A percentile compares a stretch with the other conserved stretches of the same genome.
Conservation (phyloP, 2,329 filamentous ascomycete genomes). For the Monosporascus sp. region DNA sequence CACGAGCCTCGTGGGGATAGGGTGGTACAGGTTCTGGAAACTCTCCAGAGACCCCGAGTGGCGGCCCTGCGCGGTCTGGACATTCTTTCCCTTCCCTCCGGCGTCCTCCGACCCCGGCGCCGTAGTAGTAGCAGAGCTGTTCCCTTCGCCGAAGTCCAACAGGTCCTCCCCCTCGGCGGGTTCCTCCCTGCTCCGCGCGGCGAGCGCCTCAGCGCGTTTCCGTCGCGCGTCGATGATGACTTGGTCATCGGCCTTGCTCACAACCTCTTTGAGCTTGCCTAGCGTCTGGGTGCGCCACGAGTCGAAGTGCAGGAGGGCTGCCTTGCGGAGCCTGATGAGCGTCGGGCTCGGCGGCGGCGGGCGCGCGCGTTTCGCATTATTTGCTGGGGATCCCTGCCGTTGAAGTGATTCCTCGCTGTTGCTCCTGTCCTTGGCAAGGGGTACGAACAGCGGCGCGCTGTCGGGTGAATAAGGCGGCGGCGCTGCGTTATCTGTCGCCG, state of each 20-base stretch:
- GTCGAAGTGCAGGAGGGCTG: constrained; percentile 65
- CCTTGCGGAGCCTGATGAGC: constrained; percentile 36
- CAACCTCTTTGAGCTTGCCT: constrained; percentile 64
- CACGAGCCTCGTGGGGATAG: constrained; percentile 49
- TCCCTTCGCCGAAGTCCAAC: constrained; percentile 34
- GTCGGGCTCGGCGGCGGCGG: constrained; percentile 19
- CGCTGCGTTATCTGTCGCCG: neutral
- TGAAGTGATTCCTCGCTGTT: constrained; percentile 4
- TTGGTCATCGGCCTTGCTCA: constrained; percentile 45
- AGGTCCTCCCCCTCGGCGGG: constrained; percentile 35
- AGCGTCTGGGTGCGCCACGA: constrained; percentile 72
- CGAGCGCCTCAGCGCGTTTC: constrained; percentile 39
- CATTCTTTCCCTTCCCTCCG: neutral
- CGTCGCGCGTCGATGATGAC: constrained; percentile 43
- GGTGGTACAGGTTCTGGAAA: constrained; percentile 49
- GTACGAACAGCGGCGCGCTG: constrained; percentile 13
- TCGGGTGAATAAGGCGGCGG: constrained; percentile 16
- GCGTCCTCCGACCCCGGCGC: constrained; percentile 24
- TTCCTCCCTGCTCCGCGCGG: constrained; percentile 29
- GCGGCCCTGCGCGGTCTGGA: neutral
- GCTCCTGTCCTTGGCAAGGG: constrained; percentile 9
- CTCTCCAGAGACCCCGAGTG: constrained; percentile 27
- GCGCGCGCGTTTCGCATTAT: constrained; percentile 2
- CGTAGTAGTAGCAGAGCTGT: no score
- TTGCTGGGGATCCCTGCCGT: neutral